These are phyloP conservation scores for Aspergillus tanneri DNA, from an alignment of 2,329 filamentous ascomycete species.

Conservation along the genomic window DNA sequence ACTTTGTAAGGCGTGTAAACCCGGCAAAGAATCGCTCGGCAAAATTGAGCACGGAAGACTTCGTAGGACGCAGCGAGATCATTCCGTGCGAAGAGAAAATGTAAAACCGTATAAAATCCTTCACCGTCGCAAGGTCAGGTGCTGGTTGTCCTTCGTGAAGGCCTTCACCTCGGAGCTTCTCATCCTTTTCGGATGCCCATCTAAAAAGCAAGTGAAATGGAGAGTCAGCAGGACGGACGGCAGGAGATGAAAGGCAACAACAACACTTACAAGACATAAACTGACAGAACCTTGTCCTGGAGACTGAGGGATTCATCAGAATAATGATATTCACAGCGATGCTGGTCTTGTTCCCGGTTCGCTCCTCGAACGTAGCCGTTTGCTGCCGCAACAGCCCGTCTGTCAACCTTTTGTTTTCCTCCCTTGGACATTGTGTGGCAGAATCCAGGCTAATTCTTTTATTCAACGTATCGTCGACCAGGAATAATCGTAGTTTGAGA, in stretches of 20 bases:
- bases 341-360: conserved; percentile 11
- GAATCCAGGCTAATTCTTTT: too few relatives aligned
- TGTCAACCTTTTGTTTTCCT: conserved; percentile 12
- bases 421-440: conserved; percentile 3
- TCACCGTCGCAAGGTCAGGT: conserved; percentile 11
- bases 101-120: conserved; percentile 16
- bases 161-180: conserved; percentile 8
- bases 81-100: conserved; percentile 13
- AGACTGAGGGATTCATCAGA: conserved; percentile 6
- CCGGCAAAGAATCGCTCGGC: conserved; percentile 13
- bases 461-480: neutral
- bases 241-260: conserved; percentile 6
- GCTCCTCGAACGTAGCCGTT: conserved; percentile 12
- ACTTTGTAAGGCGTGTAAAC: conserved; percentile 12
- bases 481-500: too few relatives aligned
- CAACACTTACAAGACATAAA: conserved; percentile 13
- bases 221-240: conserved; percentile 9
- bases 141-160: conserved; percentile 11
- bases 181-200: conserved; percentile 15
- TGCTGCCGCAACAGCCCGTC: conserved; percentile 6
- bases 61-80: conserved; percentile 13
- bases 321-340: conserved; percentile 11
- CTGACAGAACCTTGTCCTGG: conserved; percentile 12
- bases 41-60: conserved; percentile 15
- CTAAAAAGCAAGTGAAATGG: too few relatives aligned